These are phyloP conservation scores for Heterobasidion irregulare DNA, from an alignment of 1,284 basidiomycete species.

Conservation along the genomic window DNA sequence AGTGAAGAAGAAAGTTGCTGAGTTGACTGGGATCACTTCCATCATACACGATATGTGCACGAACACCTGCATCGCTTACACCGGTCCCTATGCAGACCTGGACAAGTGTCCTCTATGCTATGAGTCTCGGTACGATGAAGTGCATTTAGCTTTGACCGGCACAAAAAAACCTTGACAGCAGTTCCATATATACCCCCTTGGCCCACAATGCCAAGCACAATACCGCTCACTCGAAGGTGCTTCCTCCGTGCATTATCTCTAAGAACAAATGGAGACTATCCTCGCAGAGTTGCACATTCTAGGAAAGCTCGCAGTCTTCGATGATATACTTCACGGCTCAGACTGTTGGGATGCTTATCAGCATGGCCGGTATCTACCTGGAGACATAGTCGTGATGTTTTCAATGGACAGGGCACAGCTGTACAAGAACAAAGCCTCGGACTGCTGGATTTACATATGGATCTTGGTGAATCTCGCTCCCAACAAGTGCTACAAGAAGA, in stretches of 20 bases:
- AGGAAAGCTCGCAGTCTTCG: not conserved
- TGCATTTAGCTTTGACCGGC: not conserved
- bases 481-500: conserved; percentile 17
- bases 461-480: conserved; percentile 16
- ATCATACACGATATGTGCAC: conserved; percentile 22
- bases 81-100: conserved; percentile 15
- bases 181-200: not conserved
- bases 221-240: not conserved
- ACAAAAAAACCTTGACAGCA: not conserved
- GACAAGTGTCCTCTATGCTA: conserved; percentile 16
- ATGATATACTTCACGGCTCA: conserved; percentile 11
- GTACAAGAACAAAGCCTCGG: conserved; percentile 16
- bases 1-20: conserved; percentile 13
- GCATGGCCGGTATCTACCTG: conserved; percentile 6
- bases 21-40: conserved; percentile 17
- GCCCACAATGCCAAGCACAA: conserved; percentile 3
- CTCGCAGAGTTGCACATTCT: not conserved
- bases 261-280: not conserved
- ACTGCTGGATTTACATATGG: conserved; percentile 22
- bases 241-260: not conserved
- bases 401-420: conserved; percentile 23
- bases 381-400: conserved; percentile 15
- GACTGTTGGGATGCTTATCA: conserved; percentile 13
- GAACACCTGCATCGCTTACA: conserved; percentile 19
- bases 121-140: conserved; percentile 14